Base-by-base conservation (phyloP, 192 early-diverging fungal genomes). In the Podila epigama region DNA sequence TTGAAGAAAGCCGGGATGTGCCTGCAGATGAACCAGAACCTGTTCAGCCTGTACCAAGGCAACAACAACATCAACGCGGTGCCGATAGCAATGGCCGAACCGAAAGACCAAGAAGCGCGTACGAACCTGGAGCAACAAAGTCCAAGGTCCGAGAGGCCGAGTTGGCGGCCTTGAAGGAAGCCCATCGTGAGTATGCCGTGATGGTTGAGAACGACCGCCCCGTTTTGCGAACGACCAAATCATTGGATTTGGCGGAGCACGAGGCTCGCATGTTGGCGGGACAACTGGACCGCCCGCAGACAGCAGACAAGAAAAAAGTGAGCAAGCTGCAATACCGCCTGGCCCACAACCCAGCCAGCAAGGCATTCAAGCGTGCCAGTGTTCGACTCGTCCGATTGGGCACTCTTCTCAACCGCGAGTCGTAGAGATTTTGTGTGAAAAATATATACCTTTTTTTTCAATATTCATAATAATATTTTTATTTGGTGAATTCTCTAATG, bases 281-380 rank as follows among this genome's bases (percentile, higher is more conserved):
- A 37, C 59, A 55, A 27, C 27, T 63, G 28, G 56, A 67, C 12
- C 65, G 53, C 3, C 65, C 36, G 16, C 65, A 67, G 16, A 48
- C 65, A 1, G 55, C 53, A 3, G 40, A 58, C 5, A 62, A 58
- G 34, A 60, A 73, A 27, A 66, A 66, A 31, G 20, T 51, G 27
- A 60, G 62, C 16, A 66, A 61, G 42, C 12, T 75, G 32, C 63
- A 58, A 8, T 61, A 61, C 51, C 35, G 37, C 4, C 51, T 75
- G 5, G 48, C 63, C 1, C 70, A 75, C 1, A 66, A 52, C 41
- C 40, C 70, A n/a, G 70, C 70, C 11, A 66, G 70, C 33, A 66
- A 56, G 33, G 70, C 70, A 3, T 33, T 75, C 33, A 75, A 75
- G 56, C 63, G 70, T 0, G 70, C 70, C 6, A 66, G 70, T 31